Base-by-base conservation (phyloP, 2,329 filamentous ascomycete genomes). In the Microdochium trichocladiopsis region DNA sequence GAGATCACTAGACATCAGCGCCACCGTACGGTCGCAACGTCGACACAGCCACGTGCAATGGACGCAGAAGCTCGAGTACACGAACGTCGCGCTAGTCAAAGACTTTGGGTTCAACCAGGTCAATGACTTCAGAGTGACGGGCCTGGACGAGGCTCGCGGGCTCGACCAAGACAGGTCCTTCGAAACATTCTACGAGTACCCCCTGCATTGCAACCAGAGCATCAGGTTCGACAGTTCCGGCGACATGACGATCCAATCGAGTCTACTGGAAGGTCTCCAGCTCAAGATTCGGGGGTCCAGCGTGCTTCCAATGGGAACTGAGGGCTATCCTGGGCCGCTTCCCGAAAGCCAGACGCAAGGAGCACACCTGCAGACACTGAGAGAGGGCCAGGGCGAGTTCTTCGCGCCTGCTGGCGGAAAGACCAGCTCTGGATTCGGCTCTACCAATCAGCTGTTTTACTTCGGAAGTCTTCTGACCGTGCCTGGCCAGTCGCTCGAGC, bases 371-470 rank as follows among this genome's bases (percentile, higher is more conserved):
- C 41, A 45, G 21, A 86, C 83, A 2, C 71, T 63, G 16, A 78
- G 84, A 57, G 75, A 78, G 28, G 83, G 82, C 23, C 76, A 70
- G 4, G 83, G 80, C 3, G 69, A 62, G 45, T 86, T 82, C 63
- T 69, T 73, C 18, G 70, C 71, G 56, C 64, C 61, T 55, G 73
- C 63, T 45, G 71, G 75, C 10, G 63, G 67, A 53, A 72, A 68
- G 53, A 68, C 61, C 48, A 73, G 74, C 49, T 75, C 67, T 18
- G 78, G 77, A 24, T 80, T 68, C 52, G 83, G 83, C 14, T 75
- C 67, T n/a, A 83, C 78, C 1, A 72, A 72, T 53, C 82, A 87
- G 63, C 66, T 70, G 2, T 77, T 84, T 55, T 62, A 57, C n/a
- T 81, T 87, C 56, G 69, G 69, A 21, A 75, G 76, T 11, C 61